phyloP scores from a whole-genome alignment of 768 basidiomycete species.

The Lactarius trivialis region DNA sequence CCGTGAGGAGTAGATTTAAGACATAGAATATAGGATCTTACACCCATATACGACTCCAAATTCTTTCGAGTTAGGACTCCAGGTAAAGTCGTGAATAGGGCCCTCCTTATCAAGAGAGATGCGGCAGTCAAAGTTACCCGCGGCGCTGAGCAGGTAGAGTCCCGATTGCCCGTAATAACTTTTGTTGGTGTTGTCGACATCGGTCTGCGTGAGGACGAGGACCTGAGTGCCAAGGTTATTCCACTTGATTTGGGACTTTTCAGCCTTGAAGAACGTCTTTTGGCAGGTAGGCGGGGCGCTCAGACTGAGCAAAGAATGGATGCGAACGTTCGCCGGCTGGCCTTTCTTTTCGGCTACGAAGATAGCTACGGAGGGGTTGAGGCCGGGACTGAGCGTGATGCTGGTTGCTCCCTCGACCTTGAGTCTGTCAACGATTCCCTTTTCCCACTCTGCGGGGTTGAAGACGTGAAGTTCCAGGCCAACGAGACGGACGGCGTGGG shows the following conservation, averaged over 20 bases:
- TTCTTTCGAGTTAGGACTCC: slow-evolving; percentile 96
- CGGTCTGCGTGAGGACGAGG: slow-evolving; percentile 87
- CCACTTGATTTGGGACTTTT: slow-evolving; percentile 92
- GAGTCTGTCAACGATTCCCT: slow-evolving; percentile 75
- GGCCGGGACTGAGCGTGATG: slow-evolving; percentile 72
- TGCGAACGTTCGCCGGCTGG: slow-evolving; percentile 79
- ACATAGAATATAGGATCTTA: slow-evolving; percentile 38
- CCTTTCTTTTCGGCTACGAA: slow-evolving; percentile 97
- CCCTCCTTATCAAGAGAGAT: slow-evolving; percentile 92
- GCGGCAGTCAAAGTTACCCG: slow-evolving; percentile 90
- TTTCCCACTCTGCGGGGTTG: slow-evolving; percentile 71
- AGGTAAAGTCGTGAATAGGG: slow-evolving; percentile 91
- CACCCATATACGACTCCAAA: slow-evolving; percentile 97
- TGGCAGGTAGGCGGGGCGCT: slow-evolving; percentile 64
- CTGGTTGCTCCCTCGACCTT: slow-evolving; percentile 77
- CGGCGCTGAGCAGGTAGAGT: slow-evolving; percentile 84
- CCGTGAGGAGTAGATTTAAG: no score
- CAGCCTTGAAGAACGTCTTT: slow-evolving; percentile 95
- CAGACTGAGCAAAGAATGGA: slow-evolving; percentile 68
- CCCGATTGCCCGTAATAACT: slow-evolving; percentile 98
- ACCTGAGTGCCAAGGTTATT: slow-evolving; percentile 91
- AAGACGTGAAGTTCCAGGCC: slow-evolving; percentile 80
- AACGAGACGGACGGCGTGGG: slow-evolving; percentile 76
- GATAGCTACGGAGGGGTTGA: slow-evolving; percentile 84
- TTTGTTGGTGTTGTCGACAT: slow-evolving; percentile 95